Percentiles rank a stretch among this genome's conserved stretches.
Conservation (phyloP, 768 basidiomycete genomes). For the Boletus rubroflammeus region DNA sequence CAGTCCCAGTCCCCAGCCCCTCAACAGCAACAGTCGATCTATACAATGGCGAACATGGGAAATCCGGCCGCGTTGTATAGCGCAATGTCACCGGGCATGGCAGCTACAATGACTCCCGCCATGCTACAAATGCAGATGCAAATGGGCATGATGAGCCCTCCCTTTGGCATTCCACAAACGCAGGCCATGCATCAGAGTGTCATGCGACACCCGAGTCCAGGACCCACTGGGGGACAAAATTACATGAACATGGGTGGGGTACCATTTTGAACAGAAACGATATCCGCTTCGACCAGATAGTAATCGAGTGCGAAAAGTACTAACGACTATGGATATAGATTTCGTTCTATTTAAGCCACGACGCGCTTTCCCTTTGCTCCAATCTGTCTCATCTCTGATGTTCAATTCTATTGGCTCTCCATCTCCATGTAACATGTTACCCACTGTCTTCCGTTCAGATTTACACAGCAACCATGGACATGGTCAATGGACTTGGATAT, state of each 20-base stretch:
- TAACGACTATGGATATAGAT: slow-evolving; percentile 26
- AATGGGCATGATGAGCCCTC: slow-evolving; percentile 44
- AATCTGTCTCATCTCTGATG: slow-evolving; percentile 23
- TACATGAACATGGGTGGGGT: slow-evolving; percentile 43
- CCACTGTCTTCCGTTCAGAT: slow-evolving; percentile 27
- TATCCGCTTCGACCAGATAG: neutral
- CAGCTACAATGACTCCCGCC: slow-evolving; percentile 28
- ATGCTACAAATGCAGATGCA: slow-evolving; percentile 47
- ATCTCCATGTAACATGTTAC: slow-evolving; percentile 28
- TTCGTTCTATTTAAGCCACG: slow-evolving; percentile 16
- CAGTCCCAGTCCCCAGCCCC: slow-evolving; percentile 41
- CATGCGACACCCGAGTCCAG: slow-evolving; percentile 77
- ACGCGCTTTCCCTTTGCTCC: slow-evolving; percentile 6
- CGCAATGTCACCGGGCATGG: slow-evolving; percentile 32
- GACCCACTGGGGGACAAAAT: slow-evolving; percentile 43
- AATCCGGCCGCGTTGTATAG: slow-evolving; percentile 45
- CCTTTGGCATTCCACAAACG: slow-evolving; percentile 52
- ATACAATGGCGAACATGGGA: slow-evolving; percentile 37
- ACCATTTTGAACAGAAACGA: slow-evolving; percentile 26
- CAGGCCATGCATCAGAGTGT: slow-evolving; percentile 85
- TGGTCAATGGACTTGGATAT: slow-evolving; percentile 55
- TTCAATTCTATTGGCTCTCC: slow-evolving; percentile 14
- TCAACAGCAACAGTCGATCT: slow-evolving; percentile 47
- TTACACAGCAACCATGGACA: slow-evolving; percentile 33
- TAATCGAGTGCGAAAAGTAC: slow-evolving; percentile 8